Percentiles rank a stretch among this genome's conserved stretches.
These are phyloP conservation scores for Hemisphaericaspora nanyangensis DNA, from an alignment of 805 yeast species.

Conservation along the genomic window DNA sequence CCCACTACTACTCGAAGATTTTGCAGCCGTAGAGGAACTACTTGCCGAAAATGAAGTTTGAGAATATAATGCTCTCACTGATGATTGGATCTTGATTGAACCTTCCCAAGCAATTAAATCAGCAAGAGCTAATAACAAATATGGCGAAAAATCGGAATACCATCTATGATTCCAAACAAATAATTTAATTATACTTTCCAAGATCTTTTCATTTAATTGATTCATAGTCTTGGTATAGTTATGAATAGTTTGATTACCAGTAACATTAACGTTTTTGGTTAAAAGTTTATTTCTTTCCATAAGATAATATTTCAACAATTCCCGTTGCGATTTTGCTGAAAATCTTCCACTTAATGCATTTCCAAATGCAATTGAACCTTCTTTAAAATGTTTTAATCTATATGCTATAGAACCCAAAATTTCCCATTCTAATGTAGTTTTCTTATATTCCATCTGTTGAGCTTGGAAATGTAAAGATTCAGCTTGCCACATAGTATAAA, in stretches of 20 bases:
- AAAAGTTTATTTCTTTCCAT: slow-evolving; percentile 42
- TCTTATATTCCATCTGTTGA: slow-evolving; percentile 75
- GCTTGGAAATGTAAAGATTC: slow-evolving; percentile 86
- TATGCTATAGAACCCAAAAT: slow-evolving; percentile 80
- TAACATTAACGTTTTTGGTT: slow-evolving; percentile 21
- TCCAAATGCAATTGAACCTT: slow-evolving; percentile 81
- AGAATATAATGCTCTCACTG: slow-evolving; percentile 64
- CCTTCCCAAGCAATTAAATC: slow-evolving; percentile 75
- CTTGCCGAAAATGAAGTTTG: slow-evolving; percentile 12
- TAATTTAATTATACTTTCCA: slow-evolving; percentile 69
- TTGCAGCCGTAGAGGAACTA: slow-evolving; percentile 8
- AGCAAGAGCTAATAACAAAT: slow-evolving; percentile 52
- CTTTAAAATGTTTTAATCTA: slow-evolving; percentile 80
- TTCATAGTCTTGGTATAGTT: slow-evolving; percentile 37
- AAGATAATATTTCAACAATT: slow-evolving; percentile 62
- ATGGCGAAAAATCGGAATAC: slow-evolving; percentile 88
- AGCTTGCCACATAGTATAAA: slow-evolving; percentile 91
- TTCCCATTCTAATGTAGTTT: slow-evolving; percentile 88
- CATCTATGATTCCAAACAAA: slow-evolving; percentile 98
- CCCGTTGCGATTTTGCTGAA: slow-evolving; percentile 74
- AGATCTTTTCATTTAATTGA: slow-evolving; percentile 50
- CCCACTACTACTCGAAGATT: slow-evolving; percentile 10
- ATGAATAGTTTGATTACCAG: slow-evolving; percentile 14
- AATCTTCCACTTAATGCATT: slow-evolving; percentile 71
- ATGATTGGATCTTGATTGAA: slow-evolving; percentile 67